phyloP scores from a whole-genome alignment of 177 flowering plant genomes.

The Vitis hybrid region DNA sequence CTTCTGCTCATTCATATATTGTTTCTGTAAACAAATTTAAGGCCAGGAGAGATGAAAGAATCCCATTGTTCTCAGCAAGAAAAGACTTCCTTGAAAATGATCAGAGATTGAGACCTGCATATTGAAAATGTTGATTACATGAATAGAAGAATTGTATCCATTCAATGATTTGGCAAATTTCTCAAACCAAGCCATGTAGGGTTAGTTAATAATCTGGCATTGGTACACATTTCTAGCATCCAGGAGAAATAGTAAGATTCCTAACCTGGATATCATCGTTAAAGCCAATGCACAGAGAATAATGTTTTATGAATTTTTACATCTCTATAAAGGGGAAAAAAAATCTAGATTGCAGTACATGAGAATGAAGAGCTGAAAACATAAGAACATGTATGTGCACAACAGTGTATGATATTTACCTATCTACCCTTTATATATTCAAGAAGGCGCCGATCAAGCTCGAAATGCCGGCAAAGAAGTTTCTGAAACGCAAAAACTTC shows the following conservation, averaged over 20 bases:
- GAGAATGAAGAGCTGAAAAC: not conserved
- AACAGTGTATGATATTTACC: conserved; percentile 2
- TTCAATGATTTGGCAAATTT: not conserved
- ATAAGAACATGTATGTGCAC: not conserved
- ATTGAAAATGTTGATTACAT: not conserved
- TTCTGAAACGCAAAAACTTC: conserved; percentile 44
- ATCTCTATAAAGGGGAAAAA: not conserved
- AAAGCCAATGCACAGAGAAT: not conserved
- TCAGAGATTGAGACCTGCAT: conserved; percentile 1
- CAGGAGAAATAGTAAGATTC: no score
- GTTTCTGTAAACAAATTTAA: not conserved
- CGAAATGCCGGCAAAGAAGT: conserved; percentile 64
- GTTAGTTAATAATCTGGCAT: no score
- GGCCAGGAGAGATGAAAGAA: not conserved
- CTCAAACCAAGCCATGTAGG: no score
- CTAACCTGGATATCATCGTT: no score
- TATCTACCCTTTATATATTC: conserved; percentile 66
- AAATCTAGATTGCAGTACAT: no score
- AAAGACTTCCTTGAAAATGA: not conserved
- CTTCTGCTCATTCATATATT: no score
- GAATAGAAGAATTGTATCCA: not conserved
- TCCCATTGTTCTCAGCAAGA: not conserved
- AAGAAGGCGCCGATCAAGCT: conserved; percentile 75
- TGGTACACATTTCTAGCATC: no score
- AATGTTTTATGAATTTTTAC: not conserved